Base-by-base conservation (phyloP, 2,329 filamentous ascomycete genomes). In the Aspergillus viridinutans region DNA sequence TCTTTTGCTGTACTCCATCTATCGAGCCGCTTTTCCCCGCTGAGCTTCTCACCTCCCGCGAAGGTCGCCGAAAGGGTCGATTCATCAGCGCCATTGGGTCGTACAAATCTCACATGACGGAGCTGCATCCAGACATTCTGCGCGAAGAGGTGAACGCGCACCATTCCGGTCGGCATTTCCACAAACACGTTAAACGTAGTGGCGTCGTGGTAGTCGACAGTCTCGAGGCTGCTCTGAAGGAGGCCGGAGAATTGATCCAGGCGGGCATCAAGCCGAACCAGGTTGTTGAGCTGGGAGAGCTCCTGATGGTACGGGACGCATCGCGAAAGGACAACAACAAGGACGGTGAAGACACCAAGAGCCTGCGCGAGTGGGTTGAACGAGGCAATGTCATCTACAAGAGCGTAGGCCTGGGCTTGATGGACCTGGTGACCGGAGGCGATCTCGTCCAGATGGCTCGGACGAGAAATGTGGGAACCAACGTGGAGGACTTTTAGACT, bases 1-100 rank as follows among this genome's bases (percentile, higher is more conserved):
- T 97, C 40, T 94, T 96, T 76, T 93, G 90, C 76, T 96, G 90
- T 63, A 96, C 92, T 1, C 90, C 92, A 0, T 88, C 86, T 1
- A 83, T 81, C 0, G 78, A 83, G 35, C 89, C 90, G 1, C 77
- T 97, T 1, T 97, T 97, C 68, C 89, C 92, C 0, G 79, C 81
- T 0, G 75, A 81, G 10, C 86, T 90, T 59, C 79, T 97, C 52
- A 95, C 90, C 0, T 88, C 82, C 55, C 67, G 69, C 20, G 76
- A 79, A 57, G 76, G 75, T 7, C 71, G 75, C 8, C 71, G 69
- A 40, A 79, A 79, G 58, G 78, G 77, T 3, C 66, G 77, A 9
- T 70, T 77, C 45, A 71, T 80, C 58, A 70, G 71, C 43, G 75
- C 75, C 10, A 76, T 79, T 43, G 78, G 78, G 26, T 76, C 74